These are phyloP conservation scores for Monocercomonoides exilis DNA, from an alignment of 78 protist genomes.

Conservation along the genomic window DNA sequence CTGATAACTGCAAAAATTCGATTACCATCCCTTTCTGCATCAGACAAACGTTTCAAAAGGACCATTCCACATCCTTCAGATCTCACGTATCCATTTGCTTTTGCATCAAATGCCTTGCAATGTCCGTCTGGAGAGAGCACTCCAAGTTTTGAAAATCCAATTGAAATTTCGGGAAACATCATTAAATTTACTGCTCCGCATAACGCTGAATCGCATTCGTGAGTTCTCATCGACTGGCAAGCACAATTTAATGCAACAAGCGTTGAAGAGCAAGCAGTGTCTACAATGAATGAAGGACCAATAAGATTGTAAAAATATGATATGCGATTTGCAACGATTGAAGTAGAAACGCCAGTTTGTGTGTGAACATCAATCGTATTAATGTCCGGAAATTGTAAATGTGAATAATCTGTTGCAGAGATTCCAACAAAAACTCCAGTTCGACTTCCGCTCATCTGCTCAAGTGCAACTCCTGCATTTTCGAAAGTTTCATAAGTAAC, in stretches of 20 bases:
- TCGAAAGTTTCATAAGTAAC: constrained; percentile 39
- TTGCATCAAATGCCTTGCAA: constrained; percentile 15
- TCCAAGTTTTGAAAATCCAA: not conserved
- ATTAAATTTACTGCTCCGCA: not conserved
- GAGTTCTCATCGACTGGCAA: not conserved
- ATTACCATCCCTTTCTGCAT: not conserved
- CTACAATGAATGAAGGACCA: constrained; percentile 10
- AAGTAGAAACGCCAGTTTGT: constrained; percentile 5
- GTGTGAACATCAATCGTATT: not conserved
- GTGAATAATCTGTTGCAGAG: not conserved
- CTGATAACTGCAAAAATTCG: constrained; percentile 9
- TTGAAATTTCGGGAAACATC: not conserved
- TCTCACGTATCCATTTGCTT: constrained; percentile 14
- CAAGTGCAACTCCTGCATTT: not conserved
- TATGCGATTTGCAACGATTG: constrained; percentile 12
- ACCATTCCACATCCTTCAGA: constrained; percentile 3
- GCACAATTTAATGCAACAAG: not conserved
- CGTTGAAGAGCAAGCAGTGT: constrained; percentile 18
- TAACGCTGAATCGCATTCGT: not conserved
- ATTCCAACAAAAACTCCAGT: not conserved
- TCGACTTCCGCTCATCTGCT: not conserved
- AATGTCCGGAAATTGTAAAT: not conserved
- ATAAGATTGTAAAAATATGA: not conserved
- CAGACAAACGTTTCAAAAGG: constrained; percentile 19
- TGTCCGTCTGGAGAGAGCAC: constrained; percentile 16